These are phyloP conservation scores for Colletotrichum sp. DNA, from an alignment of 2,329 filamentous ascomycete species.

Conservation along the genomic window DNA sequence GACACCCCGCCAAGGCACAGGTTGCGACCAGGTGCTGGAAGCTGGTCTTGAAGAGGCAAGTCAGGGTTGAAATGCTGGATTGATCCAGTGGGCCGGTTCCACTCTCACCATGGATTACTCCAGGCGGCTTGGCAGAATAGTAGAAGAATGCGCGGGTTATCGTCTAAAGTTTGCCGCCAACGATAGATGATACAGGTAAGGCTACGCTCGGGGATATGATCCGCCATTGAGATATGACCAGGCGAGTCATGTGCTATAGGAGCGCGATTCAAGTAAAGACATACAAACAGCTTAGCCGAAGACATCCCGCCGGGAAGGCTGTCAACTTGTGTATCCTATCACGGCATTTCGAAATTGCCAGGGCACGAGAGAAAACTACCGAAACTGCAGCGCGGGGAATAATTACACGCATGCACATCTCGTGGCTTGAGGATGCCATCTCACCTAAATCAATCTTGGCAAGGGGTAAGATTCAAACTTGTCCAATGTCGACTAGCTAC, in stretches of 20 bases:
- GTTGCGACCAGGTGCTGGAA: background rate
- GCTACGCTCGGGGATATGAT: background rate
- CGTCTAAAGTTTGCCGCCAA: background rate
- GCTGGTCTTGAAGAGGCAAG: background rate
- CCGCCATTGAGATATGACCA: background rate
- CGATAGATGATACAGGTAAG: background rate
- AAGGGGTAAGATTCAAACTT: background rate
- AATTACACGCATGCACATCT: background rate
- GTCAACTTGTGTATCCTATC: background rate
- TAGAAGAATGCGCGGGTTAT: background rate
- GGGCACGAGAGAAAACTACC: accelerated
- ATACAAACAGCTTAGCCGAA: background rate
- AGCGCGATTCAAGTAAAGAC: background rate
- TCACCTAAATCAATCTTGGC: background rate
- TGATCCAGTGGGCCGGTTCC: background rate
- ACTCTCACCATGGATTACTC: background rate
- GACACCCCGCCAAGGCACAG: background rate
- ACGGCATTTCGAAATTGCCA: background rate
- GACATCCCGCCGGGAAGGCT: background rate
- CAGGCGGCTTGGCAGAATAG: background rate
- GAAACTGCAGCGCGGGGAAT: background rate
- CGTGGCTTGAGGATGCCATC: background rate
- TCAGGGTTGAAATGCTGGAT: background rate
- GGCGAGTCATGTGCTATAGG: background rate
- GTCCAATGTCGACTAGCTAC: background rate